Percentiles rank a stretch among this genome's conserved stretches.
Evolutionary conservation across 2,329 filamentous ascomycete genomes (phyloP).

Genomic region (Parascedosporium putredinis): DNA sequence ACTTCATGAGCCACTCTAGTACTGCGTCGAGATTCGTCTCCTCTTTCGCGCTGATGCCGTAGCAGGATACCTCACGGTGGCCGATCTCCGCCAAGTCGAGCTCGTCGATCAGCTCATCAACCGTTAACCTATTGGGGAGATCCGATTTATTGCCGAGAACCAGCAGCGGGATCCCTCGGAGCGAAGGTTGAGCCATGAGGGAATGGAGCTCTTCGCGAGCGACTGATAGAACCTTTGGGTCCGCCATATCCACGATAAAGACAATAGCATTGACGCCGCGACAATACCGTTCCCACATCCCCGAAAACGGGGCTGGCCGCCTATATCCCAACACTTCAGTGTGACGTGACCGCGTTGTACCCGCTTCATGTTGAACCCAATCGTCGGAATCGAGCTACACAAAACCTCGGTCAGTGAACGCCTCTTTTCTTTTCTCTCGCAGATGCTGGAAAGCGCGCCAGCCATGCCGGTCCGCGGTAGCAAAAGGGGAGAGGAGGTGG

Average conservation of each 20-base stretch:
- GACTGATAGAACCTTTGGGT: constrained; percentile 66
- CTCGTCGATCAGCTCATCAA: constrained; percentile 90
- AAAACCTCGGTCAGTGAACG: constrained; percentile 12
- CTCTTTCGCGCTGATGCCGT: constrained; percentile 96
- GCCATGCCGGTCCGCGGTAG: no score
- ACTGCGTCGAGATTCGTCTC: constrained; percentile 98
- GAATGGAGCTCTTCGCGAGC: constrained; percentile 89
- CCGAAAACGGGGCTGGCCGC: constrained; percentile 91
- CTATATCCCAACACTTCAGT: constrained; percentile 97
- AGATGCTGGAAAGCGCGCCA: background rate
- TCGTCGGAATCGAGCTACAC: constrained; percentile 87
- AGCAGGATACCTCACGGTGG: constrained; percentile 92
- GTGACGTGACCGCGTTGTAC: constrained; percentile 98
- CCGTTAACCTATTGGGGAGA: constrained; percentile 77
- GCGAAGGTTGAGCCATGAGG: constrained; percentile 71
- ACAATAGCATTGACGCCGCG: constrained; percentile 95
- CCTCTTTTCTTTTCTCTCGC: no score
- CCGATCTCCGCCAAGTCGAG: constrained; percentile 83
- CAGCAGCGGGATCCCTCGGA: constrained; percentile 83
- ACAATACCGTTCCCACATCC: constrained; percentile 99
- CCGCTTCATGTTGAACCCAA: constrained; percentile 98
- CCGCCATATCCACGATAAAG: constrained; percentile 95
- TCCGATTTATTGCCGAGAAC: constrained; percentile 98
- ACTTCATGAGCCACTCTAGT: constrained; percentile 89
- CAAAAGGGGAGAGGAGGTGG: no score